Evolutionary conservation across 441 rosid species (phyloP).

Genomic region (Corymbia citriodora): DNA sequence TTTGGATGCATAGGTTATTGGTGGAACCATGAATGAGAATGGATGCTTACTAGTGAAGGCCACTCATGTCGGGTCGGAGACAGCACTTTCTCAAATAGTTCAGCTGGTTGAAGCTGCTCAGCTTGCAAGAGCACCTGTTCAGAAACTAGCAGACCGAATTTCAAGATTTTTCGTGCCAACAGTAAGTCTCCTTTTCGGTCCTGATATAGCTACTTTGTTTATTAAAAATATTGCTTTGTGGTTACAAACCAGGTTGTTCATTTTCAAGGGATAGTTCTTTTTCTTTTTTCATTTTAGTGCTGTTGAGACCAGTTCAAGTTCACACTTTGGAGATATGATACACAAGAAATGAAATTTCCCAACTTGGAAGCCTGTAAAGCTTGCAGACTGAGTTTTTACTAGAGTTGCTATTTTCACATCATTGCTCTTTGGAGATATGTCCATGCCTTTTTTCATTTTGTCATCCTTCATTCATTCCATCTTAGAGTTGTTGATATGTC

Average conservation of each 20-base stretch:
- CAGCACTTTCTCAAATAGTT: conserved; percentile 81
- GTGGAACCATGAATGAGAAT: conserved; percentile 73
- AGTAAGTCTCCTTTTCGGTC: conserved; percentile 22
- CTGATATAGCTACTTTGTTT: background rate
- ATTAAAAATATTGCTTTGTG: background rate
- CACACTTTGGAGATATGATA: background rate
- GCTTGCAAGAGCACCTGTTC: conserved; percentile 74
- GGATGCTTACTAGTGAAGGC: conserved; percentile 61
- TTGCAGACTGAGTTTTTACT: background rate
- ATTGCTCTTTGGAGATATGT: background rate
- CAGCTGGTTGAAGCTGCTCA: conserved; percentile 82
- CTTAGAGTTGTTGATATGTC: background rate
- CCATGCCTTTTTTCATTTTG: background rate
- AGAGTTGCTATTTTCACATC: background rate
- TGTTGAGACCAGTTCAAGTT: background rate
- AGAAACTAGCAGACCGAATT: conserved; percentile 67
- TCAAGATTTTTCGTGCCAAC: conserved; percentile 68
- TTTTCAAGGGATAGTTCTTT: background rate
- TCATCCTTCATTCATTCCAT: background rate
- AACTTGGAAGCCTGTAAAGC: background rate
- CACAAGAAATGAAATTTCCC: background rate
- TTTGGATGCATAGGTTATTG: conserved; percentile 47
- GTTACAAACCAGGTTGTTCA: background rate
- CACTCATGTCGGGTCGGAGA: conserved; percentile 72
- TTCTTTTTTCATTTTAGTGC: background rate